A percentile compares a stretch with the other conserved stretches of the same genome.
phyloP scores from a whole-genome alignment of 2,329 filamentous ascomycete species.

The Cladophialophora exuberans region DNA sequence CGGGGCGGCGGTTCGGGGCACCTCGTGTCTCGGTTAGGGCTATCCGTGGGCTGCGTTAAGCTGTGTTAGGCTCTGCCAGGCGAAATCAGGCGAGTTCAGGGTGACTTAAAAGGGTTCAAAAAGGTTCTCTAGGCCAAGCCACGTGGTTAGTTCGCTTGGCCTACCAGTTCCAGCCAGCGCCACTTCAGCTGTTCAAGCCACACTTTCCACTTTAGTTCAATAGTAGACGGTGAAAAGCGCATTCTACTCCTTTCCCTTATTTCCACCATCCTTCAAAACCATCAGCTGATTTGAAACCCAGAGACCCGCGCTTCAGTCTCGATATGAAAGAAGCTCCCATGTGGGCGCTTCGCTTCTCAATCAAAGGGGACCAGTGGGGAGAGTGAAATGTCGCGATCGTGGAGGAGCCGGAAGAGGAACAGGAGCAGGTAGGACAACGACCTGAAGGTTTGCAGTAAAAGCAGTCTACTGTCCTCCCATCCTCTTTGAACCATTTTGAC shows the following conservation, averaged over 20 bases:
- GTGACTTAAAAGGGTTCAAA: too few species aligned
- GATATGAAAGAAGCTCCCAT: background rate
- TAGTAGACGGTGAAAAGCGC: too few species aligned
- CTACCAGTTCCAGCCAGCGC: conserved; percentile 7
- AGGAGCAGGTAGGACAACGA: conserved; percentile 1
- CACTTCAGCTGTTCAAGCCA: conserved; percentile 5
- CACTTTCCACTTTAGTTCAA: background rate
- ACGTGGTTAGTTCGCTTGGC: conserved; percentile 2
- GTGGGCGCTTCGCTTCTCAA: conserved; percentile 5
- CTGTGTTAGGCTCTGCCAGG: too few species aligned
- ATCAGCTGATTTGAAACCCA: background rate
- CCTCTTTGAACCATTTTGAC: background rate
- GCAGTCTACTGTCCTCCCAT: conserved; percentile 7
- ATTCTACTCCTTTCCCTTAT: conserved; percentile 7
- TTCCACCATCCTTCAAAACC: conserved; percentile 12
- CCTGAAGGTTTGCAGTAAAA: background rate
- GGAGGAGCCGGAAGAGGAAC: background rate
- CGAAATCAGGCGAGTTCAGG: too few species aligned
- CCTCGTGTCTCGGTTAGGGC: too few species aligned
- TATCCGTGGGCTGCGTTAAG: too few species aligned
- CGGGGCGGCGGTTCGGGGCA: too few species aligned
- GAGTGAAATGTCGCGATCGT: background rate
- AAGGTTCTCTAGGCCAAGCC: too few species aligned
- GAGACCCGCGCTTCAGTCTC: conserved; percentile 1
- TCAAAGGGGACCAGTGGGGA: conserved; percentile 1